phyloP scores from a whole-genome alignment of 2,329 filamentous ascomycete genomes.

The Malbranchea zuffiana region DNA sequence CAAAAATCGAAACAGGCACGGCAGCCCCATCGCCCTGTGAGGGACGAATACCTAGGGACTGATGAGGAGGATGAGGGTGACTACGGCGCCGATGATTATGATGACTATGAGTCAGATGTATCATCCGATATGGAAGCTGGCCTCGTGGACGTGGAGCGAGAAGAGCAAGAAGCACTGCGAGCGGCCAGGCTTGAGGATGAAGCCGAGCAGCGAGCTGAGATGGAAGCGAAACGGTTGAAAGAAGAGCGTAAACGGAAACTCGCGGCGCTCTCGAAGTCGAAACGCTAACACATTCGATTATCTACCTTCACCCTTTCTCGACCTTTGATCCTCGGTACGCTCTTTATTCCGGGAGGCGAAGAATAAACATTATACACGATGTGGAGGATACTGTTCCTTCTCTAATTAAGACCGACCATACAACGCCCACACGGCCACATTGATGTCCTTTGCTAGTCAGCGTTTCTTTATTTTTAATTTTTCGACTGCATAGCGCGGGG shows the following conservation, averaged over 20 bases:
- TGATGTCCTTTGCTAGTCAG: too few relatives aligned
- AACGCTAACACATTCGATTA: too few relatives aligned
- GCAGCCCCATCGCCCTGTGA: conserved; percentile 17
- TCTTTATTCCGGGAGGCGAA: too few relatives aligned
- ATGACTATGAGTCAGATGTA: conserved; percentile 35
- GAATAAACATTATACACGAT: too few relatives aligned
- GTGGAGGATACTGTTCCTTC: too few relatives aligned
- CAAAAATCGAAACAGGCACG: conserved; percentile 12
- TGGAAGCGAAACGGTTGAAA: conserved; percentile 37
- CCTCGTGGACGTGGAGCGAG: conserved; percentile 35
- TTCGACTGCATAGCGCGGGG: too few relatives aligned
- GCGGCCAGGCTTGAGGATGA: conserved; percentile 38
- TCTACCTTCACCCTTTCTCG: too few relatives aligned
- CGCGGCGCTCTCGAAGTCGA: conserved; percentile 26
- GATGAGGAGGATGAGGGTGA: conserved; percentile 40
- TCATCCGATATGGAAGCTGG: conserved; percentile 44
- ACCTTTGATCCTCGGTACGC: too few relatives aligned
- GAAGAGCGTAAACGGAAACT: conserved; percentile 36
- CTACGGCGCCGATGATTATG: conserved; percentile 26
- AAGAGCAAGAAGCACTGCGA: conserved; percentile 34
- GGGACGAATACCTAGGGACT: conserved; percentile 37
- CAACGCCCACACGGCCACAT: too few relatives aligned
- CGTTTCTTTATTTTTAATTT: too few relatives aligned
- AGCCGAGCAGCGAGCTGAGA: conserved; percentile 34
- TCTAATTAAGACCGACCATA: too few relatives aligned